A percentile compares a stretch with the other conserved stretches of the same genome.
phyloP scores from a whole-genome alignment of 2,329 filamentous ascomycete species.

The Fonsecaea pugnacius region DNA sequence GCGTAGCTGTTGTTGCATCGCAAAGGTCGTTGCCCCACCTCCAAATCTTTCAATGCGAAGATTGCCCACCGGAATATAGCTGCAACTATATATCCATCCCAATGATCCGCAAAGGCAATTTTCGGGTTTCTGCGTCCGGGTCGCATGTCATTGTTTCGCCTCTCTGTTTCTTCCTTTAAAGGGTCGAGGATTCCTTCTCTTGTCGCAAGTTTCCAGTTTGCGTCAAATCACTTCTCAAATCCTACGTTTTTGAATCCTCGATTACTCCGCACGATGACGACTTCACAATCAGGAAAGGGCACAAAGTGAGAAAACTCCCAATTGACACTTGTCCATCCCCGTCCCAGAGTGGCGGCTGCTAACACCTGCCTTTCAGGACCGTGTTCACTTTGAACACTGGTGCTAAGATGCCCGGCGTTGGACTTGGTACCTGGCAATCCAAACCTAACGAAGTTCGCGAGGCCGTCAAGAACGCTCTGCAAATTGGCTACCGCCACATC shows the following conservation, averaged over 20 bases:
- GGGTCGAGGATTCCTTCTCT: conserved; percentile 20
- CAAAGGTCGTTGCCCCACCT: conserved; percentile 18
- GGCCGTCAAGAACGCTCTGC: conserved; percentile 72
- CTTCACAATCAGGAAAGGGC: conserved; percentile 32
- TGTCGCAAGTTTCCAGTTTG: conserved; percentile 9
- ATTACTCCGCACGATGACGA: conserved; percentile 29
- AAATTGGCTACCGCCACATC: conserved; percentile 73
- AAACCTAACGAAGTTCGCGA: conserved; percentile 68
- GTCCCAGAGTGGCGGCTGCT: neutral
- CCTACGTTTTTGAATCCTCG: conserved; percentile 8
- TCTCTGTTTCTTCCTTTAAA: conserved; percentile 20
- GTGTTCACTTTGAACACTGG: conserved; percentile 47
- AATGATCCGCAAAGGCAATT: conserved; percentile 10
- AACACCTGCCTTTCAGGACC: conserved; percentile 26
- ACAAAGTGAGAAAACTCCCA: conserved; percentile 30
- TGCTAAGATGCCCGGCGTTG: conserved; percentile 61
- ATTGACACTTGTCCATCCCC: neutral
- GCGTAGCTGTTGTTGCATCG: conserved; percentile 21
- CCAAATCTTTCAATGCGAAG: conserved; percentile 2
- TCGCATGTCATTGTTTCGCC: conserved; percentile 27
- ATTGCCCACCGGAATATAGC: conserved; percentile 29
- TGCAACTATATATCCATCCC: conserved; percentile 27
- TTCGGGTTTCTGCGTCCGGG: conserved; percentile 6
- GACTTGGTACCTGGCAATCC: conserved; percentile 80
- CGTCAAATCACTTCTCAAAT: conserved; percentile 8